A percentile compares a stretch with the other conserved stretches of the same genome.
phyloP scores from a whole-genome alignment of 1,284 basidiomycete species.

The Cryptococcus sp. region DNA sequence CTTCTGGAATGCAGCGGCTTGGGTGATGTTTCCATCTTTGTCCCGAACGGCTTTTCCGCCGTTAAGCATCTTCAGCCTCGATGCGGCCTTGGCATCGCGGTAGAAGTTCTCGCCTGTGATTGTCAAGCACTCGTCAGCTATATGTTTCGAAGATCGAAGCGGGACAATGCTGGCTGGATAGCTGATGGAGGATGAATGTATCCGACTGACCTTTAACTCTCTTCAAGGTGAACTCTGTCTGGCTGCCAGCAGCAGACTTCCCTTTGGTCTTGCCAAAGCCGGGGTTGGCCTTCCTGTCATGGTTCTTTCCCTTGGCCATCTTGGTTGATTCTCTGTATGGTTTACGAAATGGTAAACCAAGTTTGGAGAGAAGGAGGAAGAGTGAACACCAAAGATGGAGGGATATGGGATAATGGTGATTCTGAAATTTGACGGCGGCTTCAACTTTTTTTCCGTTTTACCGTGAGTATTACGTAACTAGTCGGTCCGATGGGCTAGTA shows the following conservation, averaged over 20 bases:
- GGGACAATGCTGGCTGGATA: neutral
- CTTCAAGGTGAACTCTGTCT: slow-evolving; percentile 58
- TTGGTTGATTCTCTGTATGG: slow-evolving; percentile 11
- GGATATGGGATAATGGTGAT: slow-evolving; percentile 1
- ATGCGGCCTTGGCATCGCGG: slow-evolving; percentile 82
- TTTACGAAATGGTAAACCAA: neutral
- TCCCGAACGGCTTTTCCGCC: slow-evolving; percentile 87
- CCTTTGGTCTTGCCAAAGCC: slow-evolving; percentile 46
- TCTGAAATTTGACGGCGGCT: no score
- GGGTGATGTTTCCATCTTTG: slow-evolving; percentile 82
- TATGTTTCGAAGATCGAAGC: neutral
- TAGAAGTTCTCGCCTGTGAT: slow-evolving; percentile 78
- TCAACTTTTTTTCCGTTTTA: no score
- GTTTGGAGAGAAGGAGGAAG: neutral
- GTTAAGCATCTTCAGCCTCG: slow-evolving; percentile 82
- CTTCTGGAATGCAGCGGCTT: slow-evolving; percentile 91
- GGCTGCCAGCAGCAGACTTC: slow-evolving; percentile 30
- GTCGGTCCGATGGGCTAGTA: no score
- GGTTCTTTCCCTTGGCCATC: slow-evolving; percentile 55
- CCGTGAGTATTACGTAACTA: no score
- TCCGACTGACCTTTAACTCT: slow-evolving; percentile 60
- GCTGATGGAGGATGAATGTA: neutral
- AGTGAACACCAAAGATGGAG: slow-evolving; percentile 1
- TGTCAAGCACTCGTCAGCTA: slow-evolving; percentile 6
- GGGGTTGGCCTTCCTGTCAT: slow-evolving; percentile 45